These are phyloP conservation scores for Tothia fuscella DNA, from an alignment of 2,329 filamentous ascomycete genomes.

Conservation along the genomic window DNA sequence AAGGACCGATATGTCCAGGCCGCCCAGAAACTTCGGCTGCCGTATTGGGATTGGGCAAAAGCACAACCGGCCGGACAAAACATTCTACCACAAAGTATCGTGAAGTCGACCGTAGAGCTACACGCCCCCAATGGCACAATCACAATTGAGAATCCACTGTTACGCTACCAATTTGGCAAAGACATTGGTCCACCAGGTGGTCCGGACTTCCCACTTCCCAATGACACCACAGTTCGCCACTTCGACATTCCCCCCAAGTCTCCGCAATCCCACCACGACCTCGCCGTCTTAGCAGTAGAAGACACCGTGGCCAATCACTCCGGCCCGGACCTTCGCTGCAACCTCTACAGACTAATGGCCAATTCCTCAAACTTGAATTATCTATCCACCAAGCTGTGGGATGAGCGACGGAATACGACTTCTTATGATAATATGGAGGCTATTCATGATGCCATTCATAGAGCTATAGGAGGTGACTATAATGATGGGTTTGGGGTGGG, in stretches of 20 bases:
- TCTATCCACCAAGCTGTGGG: too few species aligned
- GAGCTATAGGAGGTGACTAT: background rate
- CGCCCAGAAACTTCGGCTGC: constrained; percentile 21
- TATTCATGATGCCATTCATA: constrained; percentile 7
- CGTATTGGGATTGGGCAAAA: constrained; percentile 25
- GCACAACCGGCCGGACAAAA: background rate
- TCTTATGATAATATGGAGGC: constrained; percentile 35
- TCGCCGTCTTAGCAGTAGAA: too few species aligned
- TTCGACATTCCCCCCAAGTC: constrained; percentile 39
- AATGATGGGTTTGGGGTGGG: constrained; percentile 18
- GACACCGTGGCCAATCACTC: too few species aligned
- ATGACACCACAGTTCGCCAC: constrained; percentile 47
- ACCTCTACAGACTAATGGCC: constrained; percentile 53
- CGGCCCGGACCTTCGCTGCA: constrained; percentile 50
- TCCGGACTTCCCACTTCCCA: constrained; percentile 22
- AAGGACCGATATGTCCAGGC: constrained; percentile 16
- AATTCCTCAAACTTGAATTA: constrained; percentile 60
- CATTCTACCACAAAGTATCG: too few species aligned
- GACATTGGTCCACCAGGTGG: constrained; percentile 28
- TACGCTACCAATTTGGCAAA: constrained; percentile 39
- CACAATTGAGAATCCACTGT: constrained; percentile 33
- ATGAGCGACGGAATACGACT: too few species aligned
- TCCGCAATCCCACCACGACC: background rate
- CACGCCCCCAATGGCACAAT: constrained; percentile 23
- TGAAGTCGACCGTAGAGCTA: too few species aligned